Base-by-base conservation (phyloP, 202 grass and related monocot species). In the Zizania palustris region DNA sequence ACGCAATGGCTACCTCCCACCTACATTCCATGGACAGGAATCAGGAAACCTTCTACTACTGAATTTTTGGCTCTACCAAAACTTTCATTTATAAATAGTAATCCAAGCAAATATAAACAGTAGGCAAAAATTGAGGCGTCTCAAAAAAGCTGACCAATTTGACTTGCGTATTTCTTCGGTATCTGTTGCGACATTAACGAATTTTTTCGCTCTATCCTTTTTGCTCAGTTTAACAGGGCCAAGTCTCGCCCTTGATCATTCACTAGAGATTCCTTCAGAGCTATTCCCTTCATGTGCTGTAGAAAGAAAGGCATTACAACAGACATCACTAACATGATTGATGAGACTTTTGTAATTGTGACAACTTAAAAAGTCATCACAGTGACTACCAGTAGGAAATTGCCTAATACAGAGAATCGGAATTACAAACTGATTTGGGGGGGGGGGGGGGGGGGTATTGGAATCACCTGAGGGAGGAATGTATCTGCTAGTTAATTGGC, bases 401-500 rank as follows among this genome's bases (percentile, higher is more conserved):
- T 68, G 15, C 42, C 44, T 68, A 61, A 60, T 45, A 44, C 56
- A 70, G 38, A 76, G 1, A 62, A 53, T 21, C 3, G 2, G 36
- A 44, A 81, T 75, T 64, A 18, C 4, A 55, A 44, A 76, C 65
- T 63, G 45, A 14, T 21, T n/a, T n/a, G 42, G n/a, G 6, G 36
- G 38, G 43, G 51, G 61, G 42, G n/a, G 6, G 42, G n/a, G 6
- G 36, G 38, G 43, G 51, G 61, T 75, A 21, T 38, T 53, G 48
- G 41, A 69, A 69, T 28, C 45, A 71, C 57, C 45, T 45, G 63
- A 85, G 36, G 36, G 28, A 19, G 7, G 44, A 48, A 83, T 67
- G 79, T 40, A 45, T 67, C 28, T 41, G 50, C 36, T 43, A 72
- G 75, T 73, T 67, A 82, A 81, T 70, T 19, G 35, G n/a, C 38